Evolutionary conservation across 2,329 filamentous ascomycete genomes (phyloP).

Genomic region (Cladobotryum protrusum): DNA sequence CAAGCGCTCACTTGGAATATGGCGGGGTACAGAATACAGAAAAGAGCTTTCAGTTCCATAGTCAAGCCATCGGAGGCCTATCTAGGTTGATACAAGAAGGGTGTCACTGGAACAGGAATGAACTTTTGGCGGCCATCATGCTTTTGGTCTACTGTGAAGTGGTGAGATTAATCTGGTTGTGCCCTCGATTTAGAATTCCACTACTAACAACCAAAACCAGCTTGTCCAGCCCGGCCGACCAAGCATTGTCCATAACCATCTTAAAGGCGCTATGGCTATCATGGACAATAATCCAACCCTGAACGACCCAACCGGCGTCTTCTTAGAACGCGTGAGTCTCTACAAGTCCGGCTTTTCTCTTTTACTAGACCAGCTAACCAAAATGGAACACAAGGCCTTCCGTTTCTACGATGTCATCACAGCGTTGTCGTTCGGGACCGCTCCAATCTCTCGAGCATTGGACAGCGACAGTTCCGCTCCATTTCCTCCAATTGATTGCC

Average conservation of each 20-base stretch:
- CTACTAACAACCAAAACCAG: slow-evolving; percentile 29
- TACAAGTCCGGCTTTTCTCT: neutral
- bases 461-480: slow-evolving; percentile 41
- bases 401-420: slow-evolving; percentile 61
- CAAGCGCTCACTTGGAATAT: slow-evolving; percentile 76
- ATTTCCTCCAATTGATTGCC: slow-evolving; percentile 40
- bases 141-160: slow-evolving; percentile 59
- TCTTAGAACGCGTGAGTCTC: slow-evolving; percentile 49
- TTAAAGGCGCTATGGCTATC: slow-evolving; percentile 56
- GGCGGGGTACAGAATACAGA: slow-evolving; percentile 47
- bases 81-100: slow-evolving; percentile 51
- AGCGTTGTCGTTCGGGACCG: slow-evolving; percentile 53
- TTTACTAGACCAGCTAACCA: neutral
- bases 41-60: slow-evolving; percentile 54
- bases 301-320: slow-evolving; percentile 46
- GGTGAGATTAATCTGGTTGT: slow-evolving; percentile 32
- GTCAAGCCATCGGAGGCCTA: slow-evolving; percentile 52
- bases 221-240: slow-evolving; percentile 54
- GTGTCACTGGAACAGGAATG: slow-evolving; percentile 44
- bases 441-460: slow-evolving; percentile 47
- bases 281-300: slow-evolving; percentile 44
- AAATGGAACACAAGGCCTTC: slow-evolving; percentile 50
- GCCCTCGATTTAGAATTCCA: neutral
- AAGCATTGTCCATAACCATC: slow-evolving; percentile 54
- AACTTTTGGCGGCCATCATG: slow-evolving; percentile 56